Evolutionary conservation across 148 eudicot genomes (phyloP), one percentile per base, ranked within the genome.

Genomic region (Rhododendron henanense): DNA sequence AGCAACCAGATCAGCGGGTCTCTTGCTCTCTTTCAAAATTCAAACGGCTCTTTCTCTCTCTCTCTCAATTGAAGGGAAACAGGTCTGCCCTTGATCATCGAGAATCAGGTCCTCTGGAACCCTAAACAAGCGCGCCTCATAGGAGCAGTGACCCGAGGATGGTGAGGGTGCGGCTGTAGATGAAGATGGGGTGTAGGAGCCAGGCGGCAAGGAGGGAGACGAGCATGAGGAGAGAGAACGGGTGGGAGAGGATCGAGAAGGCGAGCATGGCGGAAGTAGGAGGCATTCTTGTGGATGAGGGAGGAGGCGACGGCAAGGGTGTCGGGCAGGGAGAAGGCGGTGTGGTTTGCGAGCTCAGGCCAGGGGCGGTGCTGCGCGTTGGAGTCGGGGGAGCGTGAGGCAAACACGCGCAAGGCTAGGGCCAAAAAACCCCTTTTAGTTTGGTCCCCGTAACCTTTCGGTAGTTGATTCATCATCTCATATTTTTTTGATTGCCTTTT

Each of bases 31-130:
- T 37, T 37, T 37, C 39, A 37, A 37, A 37, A 37, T 37, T 37
- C 39, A 37, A 3, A 37, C 5, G 39, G 2, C 39, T 37, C 37
- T 37, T 2, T n/a, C n/a, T 37, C 39, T 37, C 39, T 37, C 39
- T 37, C 39, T 37, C 39, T 37, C 39, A 37, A 37, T 37, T 37
- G 39, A 3, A 37, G 39, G 39, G 39, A 37, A 37, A 37, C 39
- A 37, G 39, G 81, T 86, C 19, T 90, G 87, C 78, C 93, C 98
- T 81, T 92, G 95, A 8, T 94, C 96, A 82, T 94, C 96, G 83
- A 94, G 83, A 51, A 94, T 93, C 81, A 94, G 78, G 87, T 94
- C 97, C 84, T 94, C 95, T 1, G 97, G 97, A 83, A 91, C 90
- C 73, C 94, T 89, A 85, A 94, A 94, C 6, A 95, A 94, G 57